A percentile compares a stretch with the other conserved stretches of the same genome.
Evolutionary conservation across 257 asterid species (phyloP).

Genomic region (Solanum phureja): DNA sequence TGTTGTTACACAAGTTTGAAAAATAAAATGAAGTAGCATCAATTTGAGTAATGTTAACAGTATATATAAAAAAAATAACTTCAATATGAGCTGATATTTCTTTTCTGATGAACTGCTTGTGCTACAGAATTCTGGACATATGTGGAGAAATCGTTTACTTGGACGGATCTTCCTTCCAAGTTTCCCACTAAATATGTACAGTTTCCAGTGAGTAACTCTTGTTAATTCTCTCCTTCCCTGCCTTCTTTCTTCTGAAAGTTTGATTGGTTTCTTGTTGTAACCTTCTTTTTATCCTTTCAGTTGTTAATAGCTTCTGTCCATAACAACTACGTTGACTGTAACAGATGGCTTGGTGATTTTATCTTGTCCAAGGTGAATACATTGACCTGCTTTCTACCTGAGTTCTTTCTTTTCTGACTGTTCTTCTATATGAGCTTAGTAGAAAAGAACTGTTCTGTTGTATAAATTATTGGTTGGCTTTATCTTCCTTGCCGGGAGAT

Average conservation of each 20-base stretch:
- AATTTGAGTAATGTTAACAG: background rate
- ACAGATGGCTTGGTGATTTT: constrained; percentile 93
- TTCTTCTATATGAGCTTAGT: background rate
- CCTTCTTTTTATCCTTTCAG: constrained; percentile 27
- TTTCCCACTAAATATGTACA: constrained; percentile 97
- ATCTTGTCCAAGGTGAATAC: constrained; percentile 75
- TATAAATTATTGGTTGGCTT: background rate
- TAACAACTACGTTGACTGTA: constrained; percentile 92
- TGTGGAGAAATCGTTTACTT: constrained; percentile 93
- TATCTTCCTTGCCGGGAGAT: background rate
- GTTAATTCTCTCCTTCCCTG: background rate
- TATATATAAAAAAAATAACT: background rate
- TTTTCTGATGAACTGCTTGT: background rate
- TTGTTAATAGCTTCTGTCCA: constrained; percentile 88
- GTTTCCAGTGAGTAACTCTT: constrained; percentile 63
- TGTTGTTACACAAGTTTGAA: background rate
- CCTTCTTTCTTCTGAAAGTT: background rate
- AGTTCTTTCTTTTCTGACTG: background rate
- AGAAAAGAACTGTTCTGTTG: background rate
- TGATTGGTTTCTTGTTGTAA: background rate
- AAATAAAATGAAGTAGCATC: background rate
- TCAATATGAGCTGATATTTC: background rate
- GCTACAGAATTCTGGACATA: constrained; percentile 91
- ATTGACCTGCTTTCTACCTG: background rate
- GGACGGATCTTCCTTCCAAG: constrained; percentile 96